Evolutionary conservation across 2,329 filamentous ascomycete species (phyloP).

Genomic region (Whalleya microplaca): DNA sequence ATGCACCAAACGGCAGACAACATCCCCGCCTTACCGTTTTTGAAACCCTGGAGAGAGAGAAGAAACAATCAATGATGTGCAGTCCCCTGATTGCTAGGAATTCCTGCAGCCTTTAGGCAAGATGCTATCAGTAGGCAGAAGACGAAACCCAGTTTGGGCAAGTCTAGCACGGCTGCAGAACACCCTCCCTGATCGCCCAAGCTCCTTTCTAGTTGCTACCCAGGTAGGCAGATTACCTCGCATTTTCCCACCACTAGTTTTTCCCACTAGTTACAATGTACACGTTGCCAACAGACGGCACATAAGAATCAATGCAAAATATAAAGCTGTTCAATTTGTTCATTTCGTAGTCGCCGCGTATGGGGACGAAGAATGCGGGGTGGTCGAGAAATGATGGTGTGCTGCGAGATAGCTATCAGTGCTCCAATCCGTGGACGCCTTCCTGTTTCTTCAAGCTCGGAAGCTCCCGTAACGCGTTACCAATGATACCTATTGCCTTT

Average conservation of each 20-base stretch:
- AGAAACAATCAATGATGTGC: conserved; percentile 10
- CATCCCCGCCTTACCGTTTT: conserved; percentile 23
- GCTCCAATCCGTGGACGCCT: conserved; percentile 35
- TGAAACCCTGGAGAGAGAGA: conserved; percentile 21
- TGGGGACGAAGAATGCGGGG: conserved; percentile 14
- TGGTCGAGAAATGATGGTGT: conserved; percentile 8
- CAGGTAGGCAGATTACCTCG: conserved; percentile 22
- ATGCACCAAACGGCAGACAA: conserved; percentile 16
- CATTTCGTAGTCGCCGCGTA: conserved; percentile 10
- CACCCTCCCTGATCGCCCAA: conserved; percentile 23
- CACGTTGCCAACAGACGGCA: conserved; percentile 18
- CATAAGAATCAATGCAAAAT: conserved; percentile 14
- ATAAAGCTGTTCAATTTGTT: conserved; percentile 6
- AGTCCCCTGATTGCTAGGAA: conserved; percentile 9
- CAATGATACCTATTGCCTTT: conserved; percentile 77
- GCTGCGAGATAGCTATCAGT: conserved; percentile 24
- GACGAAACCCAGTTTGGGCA: conserved; percentile 10
- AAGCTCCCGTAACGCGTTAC: conserved; percentile 79
- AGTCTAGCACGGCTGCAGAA: conserved; percentile 21
- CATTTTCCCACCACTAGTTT: conserved; percentile 28
- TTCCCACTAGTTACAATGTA: conserved; percentile 28
- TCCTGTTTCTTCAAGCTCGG: conserved; percentile 61
- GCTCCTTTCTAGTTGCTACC: conserved; percentile 14
- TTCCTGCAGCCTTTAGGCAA: conserved; percentile 13
- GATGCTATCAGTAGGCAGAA: conserved; percentile 5